Evolutionary conservation across 202 grass and related monocot species (phyloP).

Genomic region (Panicum virgatum): DNA sequence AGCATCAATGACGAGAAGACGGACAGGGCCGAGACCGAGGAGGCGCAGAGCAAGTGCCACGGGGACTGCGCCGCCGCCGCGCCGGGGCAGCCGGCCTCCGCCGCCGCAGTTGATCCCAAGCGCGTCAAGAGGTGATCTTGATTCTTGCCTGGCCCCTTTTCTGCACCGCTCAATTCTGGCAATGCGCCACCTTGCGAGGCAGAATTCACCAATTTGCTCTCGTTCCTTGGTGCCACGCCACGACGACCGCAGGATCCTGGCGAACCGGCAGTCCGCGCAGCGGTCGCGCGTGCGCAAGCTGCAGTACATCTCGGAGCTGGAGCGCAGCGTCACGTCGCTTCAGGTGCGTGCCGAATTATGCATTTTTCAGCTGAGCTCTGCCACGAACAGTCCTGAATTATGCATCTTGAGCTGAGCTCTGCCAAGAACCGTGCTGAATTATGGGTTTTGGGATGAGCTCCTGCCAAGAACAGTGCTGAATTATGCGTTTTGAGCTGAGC

Average conservation of each 20-base stretch:
- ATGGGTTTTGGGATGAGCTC: not conserved
- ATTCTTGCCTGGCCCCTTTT: not conserved
- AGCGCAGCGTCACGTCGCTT: slow-evolving; percentile 81
- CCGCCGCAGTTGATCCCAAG: slow-evolving; percentile 57
- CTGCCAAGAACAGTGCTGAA: no score
- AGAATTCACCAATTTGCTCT: not conserved
- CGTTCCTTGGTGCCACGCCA: not conserved
- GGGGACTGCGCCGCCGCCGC: slow-evolving; percentile 29
- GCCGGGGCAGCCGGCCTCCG: slow-evolving; percentile 8
- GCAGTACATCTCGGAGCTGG: slow-evolving; percentile 95
- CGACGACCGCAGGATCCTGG: slow-evolving; percentile 60
- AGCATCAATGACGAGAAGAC: slow-evolving; percentile 58
- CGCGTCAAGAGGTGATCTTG: slow-evolving; percentile 75
- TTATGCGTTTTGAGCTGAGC: not conserved
- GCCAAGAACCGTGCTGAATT: not conserved
- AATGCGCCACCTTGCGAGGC: not conserved
- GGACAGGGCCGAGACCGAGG: slow-evolving; percentile 49
- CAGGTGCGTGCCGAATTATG: slow-evolving; percentile 51
- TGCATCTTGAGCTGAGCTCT: not conserved
- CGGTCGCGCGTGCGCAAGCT: slow-evolving; percentile 94
- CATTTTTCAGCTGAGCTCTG: not conserved
- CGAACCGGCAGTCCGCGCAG: slow-evolving; percentile 95
- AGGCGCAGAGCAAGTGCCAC: slow-evolving; percentile 71
- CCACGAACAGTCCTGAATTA: no score
- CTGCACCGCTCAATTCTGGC: not conserved